These are phyloP conservation scores for Plantago ovata DNA, from an alignment of 257 asterid species.

Conservation along the genomic window DNA sequence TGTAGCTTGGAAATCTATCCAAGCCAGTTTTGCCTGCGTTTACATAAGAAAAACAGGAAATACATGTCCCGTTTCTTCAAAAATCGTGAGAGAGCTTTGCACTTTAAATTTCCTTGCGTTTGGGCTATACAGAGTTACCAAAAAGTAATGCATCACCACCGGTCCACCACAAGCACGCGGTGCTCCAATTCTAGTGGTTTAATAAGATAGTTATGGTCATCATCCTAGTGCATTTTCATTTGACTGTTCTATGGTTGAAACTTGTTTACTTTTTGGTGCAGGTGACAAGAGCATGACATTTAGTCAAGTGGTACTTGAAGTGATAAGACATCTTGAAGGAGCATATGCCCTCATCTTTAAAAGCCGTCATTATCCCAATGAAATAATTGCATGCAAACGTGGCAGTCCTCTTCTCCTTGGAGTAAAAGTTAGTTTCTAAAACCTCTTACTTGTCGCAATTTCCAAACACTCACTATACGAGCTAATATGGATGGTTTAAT, in stretches of 20 bases:
- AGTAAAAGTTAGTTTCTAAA: conserved; percentile 66
- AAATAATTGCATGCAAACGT: conserved; percentile 95
- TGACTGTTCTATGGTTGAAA: not conserved
- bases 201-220: not conserved
- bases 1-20: no score
- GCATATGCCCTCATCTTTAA: conserved; percentile 98
- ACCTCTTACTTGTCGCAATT: conserved; percentile 10
- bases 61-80: no score
- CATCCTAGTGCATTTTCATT: conserved; percentile 7
- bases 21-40: no score
- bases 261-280: conserved; percentile 26
- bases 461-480: no score
- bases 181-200: not conserved
- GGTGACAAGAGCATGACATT: conserved; percentile 82
- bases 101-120: no score
- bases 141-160: no score
- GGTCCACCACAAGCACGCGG: no score
- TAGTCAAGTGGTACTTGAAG: conserved; percentile 97
- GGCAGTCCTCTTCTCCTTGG: conserved; percentile 99
- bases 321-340: conserved; percentile 97
- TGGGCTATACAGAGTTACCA: no score
- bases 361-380: conserved; percentile 90
- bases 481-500: no score
- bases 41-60: no score
- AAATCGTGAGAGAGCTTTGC: no score